Evolutionary conservation across 2,329 filamentous ascomycete species (phyloP), one percentile per base, ranked within the genome.

Genomic region (Pseudogymnoascus sp.): DNA sequence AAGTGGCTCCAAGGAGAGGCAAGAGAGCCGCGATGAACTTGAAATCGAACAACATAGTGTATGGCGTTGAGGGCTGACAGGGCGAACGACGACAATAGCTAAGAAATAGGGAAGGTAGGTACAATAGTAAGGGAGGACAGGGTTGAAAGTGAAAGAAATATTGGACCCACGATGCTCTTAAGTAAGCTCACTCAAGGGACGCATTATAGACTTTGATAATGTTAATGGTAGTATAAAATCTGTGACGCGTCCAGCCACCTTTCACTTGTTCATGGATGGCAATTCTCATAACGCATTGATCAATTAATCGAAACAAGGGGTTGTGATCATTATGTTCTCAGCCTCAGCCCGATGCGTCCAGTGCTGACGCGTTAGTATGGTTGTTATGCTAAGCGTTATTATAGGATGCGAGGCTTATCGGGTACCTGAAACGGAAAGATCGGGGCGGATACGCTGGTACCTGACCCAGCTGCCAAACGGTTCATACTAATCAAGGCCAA

Each of bases 31-130:
- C 26, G 26, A 62, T 39, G 42, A 59, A 16, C 26, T 57, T 51
- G 36, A 54, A 29, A 23, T 63, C 54, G 65, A 64, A 64, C 16
- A 67, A 63, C 65, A 66, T 67, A 12, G 40, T 66, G 37, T 29
- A 62, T 16, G 7, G 14, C 37, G n/a, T n/a, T 40, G 6, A 40
- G 11, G 40, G 16, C 21, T 10, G 10, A 45, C 4, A 45, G 18
- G 16, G 40, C 40, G 4, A 45, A 12, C 14, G n/a, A 39, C 18
- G 40, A 12, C 11, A 45, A 21, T 21, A 21, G 16, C 4, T 21
- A 21, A 12, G 8, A 6, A 21, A 16, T 8, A 8, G n/a, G 37
- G 14, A 16, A 39, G 5, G 37, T 3, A 8, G n/a, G 37, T 39
- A 39, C 6, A 16, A 39, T 39, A 39, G 40, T 21, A 45, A 10